Conservation (phyloP, 768 basidiomycete species). For the Ramaria sp. region DNA sequence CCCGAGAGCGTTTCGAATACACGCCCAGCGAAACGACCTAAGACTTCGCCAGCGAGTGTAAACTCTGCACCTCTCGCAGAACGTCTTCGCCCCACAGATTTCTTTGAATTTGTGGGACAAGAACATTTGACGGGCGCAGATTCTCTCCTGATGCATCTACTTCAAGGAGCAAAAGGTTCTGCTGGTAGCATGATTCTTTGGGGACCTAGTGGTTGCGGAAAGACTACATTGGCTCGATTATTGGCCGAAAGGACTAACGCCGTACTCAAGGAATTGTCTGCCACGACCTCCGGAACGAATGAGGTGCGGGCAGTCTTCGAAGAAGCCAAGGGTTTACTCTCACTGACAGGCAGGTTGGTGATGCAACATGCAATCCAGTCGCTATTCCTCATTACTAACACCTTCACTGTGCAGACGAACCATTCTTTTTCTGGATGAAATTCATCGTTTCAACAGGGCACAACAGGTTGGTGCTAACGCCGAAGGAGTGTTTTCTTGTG, state of each 20-base stretch:
- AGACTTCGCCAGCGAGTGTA: slow-evolving; percentile 16
- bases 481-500: not conserved
- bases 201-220: slow-evolving; percentile 71
- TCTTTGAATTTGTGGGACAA: slow-evolving; percentile 69
- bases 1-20: slow-evolving; percentile 7
- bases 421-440: slow-evolving; percentile 72
- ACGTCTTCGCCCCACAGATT: slow-evolving; percentile 47
- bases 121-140: slow-evolving; percentile 43
- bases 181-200: slow-evolving; percentile 58
- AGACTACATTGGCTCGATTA: slow-evolving; percentile 67
- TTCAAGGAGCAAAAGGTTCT: slow-evolving; percentile 30
- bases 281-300: slow-evolving; percentile 55
- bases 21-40: slow-evolving; percentile 16
- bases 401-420: slow-evolving; percentile 39
- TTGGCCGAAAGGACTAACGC: slow-evolving; percentile 49
- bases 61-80: slow-evolving; percentile 54
- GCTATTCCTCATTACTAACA: not conserved
- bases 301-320: slow-evolving; percentile 69
- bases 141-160: slow-evolving; percentile 42
- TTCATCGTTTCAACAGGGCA: slow-evolving; percentile 67
- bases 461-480: slow-evolving; percentile 39
- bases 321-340: slow-evolving; percentile 57
- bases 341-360: slow-evolving; percentile 50
- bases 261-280: slow-evolving; percentile 66
- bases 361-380: not conserved